Conservation (phyloP, 2,329 filamentous ascomycete genomes). For the Venturia effusa region DNA sequence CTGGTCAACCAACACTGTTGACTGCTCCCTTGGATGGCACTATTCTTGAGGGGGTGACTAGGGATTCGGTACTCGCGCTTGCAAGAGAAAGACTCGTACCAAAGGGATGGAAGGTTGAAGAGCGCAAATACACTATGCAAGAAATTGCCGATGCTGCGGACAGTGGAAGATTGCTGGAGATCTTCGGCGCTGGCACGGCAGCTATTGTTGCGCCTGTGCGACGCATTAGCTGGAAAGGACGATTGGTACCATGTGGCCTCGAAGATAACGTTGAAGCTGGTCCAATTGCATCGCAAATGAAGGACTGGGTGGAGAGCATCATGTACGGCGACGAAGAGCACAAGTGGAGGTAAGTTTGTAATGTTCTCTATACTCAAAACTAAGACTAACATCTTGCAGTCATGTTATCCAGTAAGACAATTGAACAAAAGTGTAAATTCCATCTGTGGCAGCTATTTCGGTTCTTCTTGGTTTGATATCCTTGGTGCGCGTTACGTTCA, state of each 20-base stretch:
- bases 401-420: neutral
- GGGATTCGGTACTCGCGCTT: slow-evolving; percentile 80
- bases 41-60: slow-evolving; percentile 87
- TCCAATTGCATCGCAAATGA: slow-evolving; percentile 74
- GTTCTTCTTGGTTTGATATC: neutral
- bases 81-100: slow-evolving; percentile 73
- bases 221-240: slow-evolving; percentile 78
- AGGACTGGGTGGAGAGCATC: slow-evolving; percentile 90
- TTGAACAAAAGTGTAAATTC: neutral
- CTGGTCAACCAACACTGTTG: slow-evolving; percentile 72
- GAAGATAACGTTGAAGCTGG: slow-evolving; percentile 75
- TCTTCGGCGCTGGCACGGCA: slow-evolving; percentile 88
- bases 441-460: neutral
- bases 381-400: neutral
- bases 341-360: slow-evolving; percentile 57
- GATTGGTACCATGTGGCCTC: slow-evolving; percentile 73
- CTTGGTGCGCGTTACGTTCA: neutral
- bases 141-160: slow-evolving; percentile 71
- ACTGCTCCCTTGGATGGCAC: slow-evolving; percentile 96
- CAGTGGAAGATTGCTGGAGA: slow-evolving; percentile 81
- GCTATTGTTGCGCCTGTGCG: slow-evolving; percentile 88
- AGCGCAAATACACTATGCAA: slow-evolving; percentile 87
- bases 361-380: neutral
- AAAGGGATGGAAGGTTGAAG: slow-evolving; percentile 77
- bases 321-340: slow-evolving; percentile 93